phyloP scores from a whole-genome alignment of 1,139 yeast species.

The Diutina pseudorugosa region DNA sequence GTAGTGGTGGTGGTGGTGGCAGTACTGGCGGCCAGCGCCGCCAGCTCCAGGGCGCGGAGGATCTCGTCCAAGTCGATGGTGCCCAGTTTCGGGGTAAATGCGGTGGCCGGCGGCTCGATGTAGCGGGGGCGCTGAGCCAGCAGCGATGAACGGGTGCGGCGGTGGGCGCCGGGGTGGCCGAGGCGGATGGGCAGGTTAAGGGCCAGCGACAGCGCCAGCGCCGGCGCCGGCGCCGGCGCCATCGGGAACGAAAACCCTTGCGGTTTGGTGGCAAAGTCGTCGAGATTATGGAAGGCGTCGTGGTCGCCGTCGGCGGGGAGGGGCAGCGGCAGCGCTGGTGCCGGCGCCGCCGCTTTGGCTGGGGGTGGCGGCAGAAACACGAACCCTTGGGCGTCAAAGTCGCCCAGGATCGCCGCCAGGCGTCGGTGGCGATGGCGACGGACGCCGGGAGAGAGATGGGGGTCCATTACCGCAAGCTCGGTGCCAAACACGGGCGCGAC shows the following conservation, averaged over 20 bases:
- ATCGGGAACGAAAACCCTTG: not conserved
- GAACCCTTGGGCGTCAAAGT: constrained; percentile 1
- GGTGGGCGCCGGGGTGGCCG: not conserved
- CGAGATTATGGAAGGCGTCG: not conserved
- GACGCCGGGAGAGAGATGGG: not conserved
- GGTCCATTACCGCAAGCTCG: not conserved
- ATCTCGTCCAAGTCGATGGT: constrained; percentile 3
- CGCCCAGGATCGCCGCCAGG: constrained; percentile 3
- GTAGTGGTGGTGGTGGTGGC: not conserved
- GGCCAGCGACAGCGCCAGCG: constrained; percentile 1
- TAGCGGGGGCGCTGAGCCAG: not conserved
- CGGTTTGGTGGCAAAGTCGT: constrained; percentile 1
- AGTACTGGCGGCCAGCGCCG: not conserved
- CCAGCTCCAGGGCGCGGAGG: not conserved
- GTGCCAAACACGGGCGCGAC: not conserved
- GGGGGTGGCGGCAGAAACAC: not conserved
- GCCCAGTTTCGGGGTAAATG: not conserved
- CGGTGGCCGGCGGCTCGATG: not conserved
- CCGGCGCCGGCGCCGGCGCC: not conserved
- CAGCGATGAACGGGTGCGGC: not conserved
- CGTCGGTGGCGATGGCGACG: constrained; percentile 4
- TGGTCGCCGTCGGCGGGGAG: not conserved
- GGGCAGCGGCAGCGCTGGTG: not conserved
- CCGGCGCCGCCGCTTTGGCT: not conserved
- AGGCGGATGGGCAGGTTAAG: not conserved